Evolutionary conservation across 148 eudicot genomes (phyloP), one percentile per base, ranked within the genome.

Genomic region (Suaeda aralocaspica): DNA sequence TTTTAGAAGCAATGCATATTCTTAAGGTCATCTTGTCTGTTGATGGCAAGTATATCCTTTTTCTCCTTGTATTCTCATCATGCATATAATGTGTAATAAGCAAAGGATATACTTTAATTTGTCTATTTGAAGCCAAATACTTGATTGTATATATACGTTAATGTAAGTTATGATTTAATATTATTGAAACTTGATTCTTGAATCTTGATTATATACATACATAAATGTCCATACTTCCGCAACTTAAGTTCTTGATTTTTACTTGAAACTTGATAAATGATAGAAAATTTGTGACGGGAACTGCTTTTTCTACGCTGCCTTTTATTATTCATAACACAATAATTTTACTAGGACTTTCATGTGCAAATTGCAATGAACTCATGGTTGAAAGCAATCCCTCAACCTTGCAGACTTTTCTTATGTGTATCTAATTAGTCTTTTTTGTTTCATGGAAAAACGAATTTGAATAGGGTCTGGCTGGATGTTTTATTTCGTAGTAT

Each of bases 401-500:
- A 36, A 3, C 8, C 50, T 14, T 11, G 19, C 50, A 46, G 15
- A 11, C 4, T 3, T 46, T 46, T 15, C 16, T 5, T 4, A 55
- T 26, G 24, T 24, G 26, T 3, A 26, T 9, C 34, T 56, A 56
- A 56, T 13, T 26, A 26, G 16, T 59, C 7, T 58, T 59, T 31
- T 49, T 34, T 6, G 16, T 16, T 24, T 6, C 10, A 44, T 24
- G 39, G 25, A n/a, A 25, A 30, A 10, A 18, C 12, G 5, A 55
- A 36, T 28, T 7, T 63, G 77, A 62, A 34, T 45, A 94, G 98
- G 98, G n/a, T 86, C 84, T 9, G 96, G 98, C 30, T 82, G 92
- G 91, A 94, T 91, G 96, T 94, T 84, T 71, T 94, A 94, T 76
- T 87, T 91, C 42, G 98, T 94, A 28, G 76, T 94, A 60, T 83